Evolutionary conservation across 1,284 basidiomycete genomes (phyloP), one percentile per base, ranked within the genome.

Genomic region (Wolfiporia cocos): DNA sequence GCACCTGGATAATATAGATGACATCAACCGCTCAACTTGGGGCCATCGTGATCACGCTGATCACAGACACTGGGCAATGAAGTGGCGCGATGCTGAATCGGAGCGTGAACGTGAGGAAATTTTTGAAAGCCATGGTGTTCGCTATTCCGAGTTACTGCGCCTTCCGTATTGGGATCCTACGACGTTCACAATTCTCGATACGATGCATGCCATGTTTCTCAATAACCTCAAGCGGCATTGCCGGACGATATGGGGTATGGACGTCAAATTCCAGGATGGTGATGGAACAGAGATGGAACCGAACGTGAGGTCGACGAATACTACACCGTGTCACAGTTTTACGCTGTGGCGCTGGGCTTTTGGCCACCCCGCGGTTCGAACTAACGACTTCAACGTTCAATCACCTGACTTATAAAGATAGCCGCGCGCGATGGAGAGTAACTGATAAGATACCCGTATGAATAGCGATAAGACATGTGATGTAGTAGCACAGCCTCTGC

Each of bases 121-220:
- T 3, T 58, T 51, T 28, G 41, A 53, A 6, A 26, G 36, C 6
- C 21, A 56, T 36, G 59, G 64, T 11, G 40, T 64, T 23, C 53
- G 59, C 4, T 62, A 55, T 52, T 56, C 60, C 5, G 54, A 53
- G 15, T 48, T 64, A 2, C 44, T 50, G 47, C 38, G 51, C 5
- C 42, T 66, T n/a, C 58, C 56, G 5, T 66, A 66, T 44, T 66
- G 63, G 63, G 52, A 65, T 43, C 61, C 58, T 0, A 55, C 50
- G 3, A 35, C 41, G 5, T 52, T 49, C 30, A 34, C 57, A n/a
- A 54, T 59, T 3, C 44, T 64, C 3, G 61, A 65, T 36, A 9
- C 49, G 6, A 65, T 66, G 64, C 63, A 66, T 39, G 48, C 44
- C 34, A 34, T 63, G 9, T 54, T 58, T 35, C 44, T 56, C 19